Base-by-base conservation (phyloP, 257 asterid genomes). In the Oldenlandia corymbosa region DNA sequence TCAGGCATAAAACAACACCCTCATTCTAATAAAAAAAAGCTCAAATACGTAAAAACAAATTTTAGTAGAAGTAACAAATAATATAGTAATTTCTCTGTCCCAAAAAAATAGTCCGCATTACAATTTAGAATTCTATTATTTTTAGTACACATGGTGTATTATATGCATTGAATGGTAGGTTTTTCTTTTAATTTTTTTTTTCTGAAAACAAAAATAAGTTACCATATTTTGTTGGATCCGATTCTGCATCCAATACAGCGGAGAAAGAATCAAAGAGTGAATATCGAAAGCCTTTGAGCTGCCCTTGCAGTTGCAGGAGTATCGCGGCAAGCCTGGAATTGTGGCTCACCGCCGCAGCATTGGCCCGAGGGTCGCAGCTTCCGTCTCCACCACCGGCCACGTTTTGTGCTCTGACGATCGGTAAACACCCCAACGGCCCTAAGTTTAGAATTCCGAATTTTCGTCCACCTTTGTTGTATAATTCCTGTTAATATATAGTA, bases 391-490 rank as follows among this genome's bases (percentile, higher is more conserved):
- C 69, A 7, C 28, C 64, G 21, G 20, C 51, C 23, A 54, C 16
- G 10, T 24, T 24, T 16, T 34, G 28, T 27, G 73, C 79, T 39
- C 60, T 53, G 2, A 10, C 34, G 36, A 18, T n/a, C 13, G 80
- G 80, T 10, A 68, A 10, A 32, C 75, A 55, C 39, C 72, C 75
- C 34, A 76, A 32, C 1, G 77, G 75, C 11, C 61, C 24, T 75
- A 68, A 13, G 10, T 26, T 58, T 5, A 68, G 21, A 37, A 71
- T 31, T 26, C 30, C 77, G 53, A 76, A 72, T 59, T 76, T 76
- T 45, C 77, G 68, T 11, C 71, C 80, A 42, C 80, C 80, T 18
- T 58, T 66, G 23, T 8, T 23, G 41, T 76, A 61, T 24, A 76
- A 30, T 34, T 57, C 74, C 80, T 76, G 47, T 58, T 7, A 27